These are phyloP conservation scores for Macrotyloma uniflorum DNA, from an alignment of 306 rosid species.

Conservation along the genomic window DNA sequence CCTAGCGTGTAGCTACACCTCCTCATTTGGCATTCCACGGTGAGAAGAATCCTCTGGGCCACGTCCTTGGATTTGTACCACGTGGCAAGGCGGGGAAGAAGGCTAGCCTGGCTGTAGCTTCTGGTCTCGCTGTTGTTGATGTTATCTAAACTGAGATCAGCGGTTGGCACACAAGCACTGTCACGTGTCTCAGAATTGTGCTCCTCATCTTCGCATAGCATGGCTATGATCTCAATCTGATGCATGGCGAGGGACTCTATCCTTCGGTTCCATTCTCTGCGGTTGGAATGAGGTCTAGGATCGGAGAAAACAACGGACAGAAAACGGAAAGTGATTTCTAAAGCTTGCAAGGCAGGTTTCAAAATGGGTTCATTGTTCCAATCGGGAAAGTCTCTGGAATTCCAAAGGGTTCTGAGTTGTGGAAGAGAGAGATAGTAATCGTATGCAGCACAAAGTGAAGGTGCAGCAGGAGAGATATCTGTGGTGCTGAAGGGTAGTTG, in stretches of 20 bases:
- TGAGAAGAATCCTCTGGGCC: slow-evolving; percentile 68
- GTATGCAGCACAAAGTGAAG: slow-evolving; percentile 61
- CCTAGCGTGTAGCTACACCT: slow-evolving; percentile 79
- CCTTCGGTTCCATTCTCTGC: slow-evolving; percentile 69
- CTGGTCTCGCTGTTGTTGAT: slow-evolving; percentile 6
- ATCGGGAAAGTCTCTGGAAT: slow-evolving; percentile 51
- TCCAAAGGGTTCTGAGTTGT: slow-evolving; percentile 69
- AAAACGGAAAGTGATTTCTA: slow-evolving; percentile 81
- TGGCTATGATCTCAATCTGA: slow-evolving; percentile 68
- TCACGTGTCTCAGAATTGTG: slow-evolving; percentile 54
- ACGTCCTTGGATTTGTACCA: slow-evolving; percentile 67
- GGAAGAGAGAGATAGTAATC: slow-evolving; percentile 76
- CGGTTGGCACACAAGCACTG: slow-evolving; percentile 62
- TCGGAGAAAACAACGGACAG: slow-evolving; percentile 68
- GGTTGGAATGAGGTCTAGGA: slow-evolving; percentile 71
- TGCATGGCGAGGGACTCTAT: slow-evolving; percentile 58
- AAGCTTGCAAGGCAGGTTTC: slow-evolving; percentile 75
- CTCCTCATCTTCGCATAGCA: slow-evolving; percentile 72
- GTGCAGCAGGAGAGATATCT: slow-evolving; percentile 60
- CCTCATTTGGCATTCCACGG: slow-evolving; percentile 79
- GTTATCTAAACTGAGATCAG: slow-evolving; percentile 39
- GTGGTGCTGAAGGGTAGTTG: slow-evolving; percentile 48
- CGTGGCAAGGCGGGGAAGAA: slow-evolving; percentile 72
- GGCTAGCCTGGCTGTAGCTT: slow-evolving; percentile 69
- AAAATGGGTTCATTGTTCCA: slow-evolving; percentile 73